phyloP scores from a whole-genome alignment of 208 protist genomes.

The Leishmania turanica region DNA sequence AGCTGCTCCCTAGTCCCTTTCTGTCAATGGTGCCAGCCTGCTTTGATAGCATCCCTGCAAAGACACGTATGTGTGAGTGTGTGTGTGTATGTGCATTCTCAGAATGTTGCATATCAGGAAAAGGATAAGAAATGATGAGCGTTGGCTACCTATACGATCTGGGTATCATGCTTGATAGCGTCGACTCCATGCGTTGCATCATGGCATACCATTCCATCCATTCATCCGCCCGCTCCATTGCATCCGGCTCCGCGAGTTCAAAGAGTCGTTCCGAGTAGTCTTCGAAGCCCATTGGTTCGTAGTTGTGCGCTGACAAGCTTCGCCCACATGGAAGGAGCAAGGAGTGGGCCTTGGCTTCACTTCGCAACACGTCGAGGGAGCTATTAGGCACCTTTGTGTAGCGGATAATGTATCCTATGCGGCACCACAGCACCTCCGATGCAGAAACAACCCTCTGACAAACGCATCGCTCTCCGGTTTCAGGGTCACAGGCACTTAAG shows the following conservation, averaged over 20 bases:
- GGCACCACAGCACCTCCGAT: conserved; percentile 64
- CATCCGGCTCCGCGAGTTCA: conserved; percentile 72
- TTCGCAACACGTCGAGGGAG: conserved; percentile 22
- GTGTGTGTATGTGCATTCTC: neutral
- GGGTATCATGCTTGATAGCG: conserved; percentile 15
- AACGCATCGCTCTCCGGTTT: conserved; percentile 8
- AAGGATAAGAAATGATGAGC: neutral
- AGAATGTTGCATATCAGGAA: conserved; percentile 1
- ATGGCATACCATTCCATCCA: conserved; percentile 85
- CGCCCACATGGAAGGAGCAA: conserved; percentile 69
- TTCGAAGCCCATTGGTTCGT: conserved; percentile 68
- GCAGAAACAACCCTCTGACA: conserved; percentile 30
- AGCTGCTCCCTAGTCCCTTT: neutral
- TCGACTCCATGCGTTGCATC: conserved; percentile 39
- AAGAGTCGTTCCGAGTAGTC: conserved; percentile 81
- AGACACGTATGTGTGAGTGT: neutral
- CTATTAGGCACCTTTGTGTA: conserved; percentile 54
- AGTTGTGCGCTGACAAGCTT: conserved; percentile 43
- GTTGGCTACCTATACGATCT: neutral
- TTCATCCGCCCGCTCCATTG: conserved; percentile 44
- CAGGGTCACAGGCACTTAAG: conserved; percentile 5
- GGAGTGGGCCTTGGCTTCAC: conserved; percentile 15
- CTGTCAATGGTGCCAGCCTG: neutral
- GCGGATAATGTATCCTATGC: conserved; percentile 68
- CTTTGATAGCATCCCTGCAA: neutral